phyloP scores from a whole-genome alignment of 129 eudicot species.

The Calendula officinalis region DNA sequence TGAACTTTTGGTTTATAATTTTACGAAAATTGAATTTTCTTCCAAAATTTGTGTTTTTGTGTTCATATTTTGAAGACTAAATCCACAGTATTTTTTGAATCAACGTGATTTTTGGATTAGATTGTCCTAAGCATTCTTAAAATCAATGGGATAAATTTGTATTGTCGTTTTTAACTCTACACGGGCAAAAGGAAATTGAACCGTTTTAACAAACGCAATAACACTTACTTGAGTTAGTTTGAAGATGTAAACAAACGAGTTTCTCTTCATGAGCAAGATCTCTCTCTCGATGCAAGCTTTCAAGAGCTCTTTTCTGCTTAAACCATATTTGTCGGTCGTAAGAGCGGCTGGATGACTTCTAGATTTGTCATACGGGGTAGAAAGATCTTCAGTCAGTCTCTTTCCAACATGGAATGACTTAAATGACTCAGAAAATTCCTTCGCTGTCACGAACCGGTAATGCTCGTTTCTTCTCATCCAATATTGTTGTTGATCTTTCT shows the following conservation, averaged over 20 bases:
- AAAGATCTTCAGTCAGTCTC: slow-evolving; percentile 37
- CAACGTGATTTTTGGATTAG: too few species aligned
- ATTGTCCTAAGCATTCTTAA: too few species aligned
- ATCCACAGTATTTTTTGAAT: too few species aligned
- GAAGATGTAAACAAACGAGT: slow-evolving; percentile 43
- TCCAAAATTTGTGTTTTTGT: too few species aligned
- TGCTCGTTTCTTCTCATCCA: slow-evolving; percentile 43
- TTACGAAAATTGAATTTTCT: too few species aligned
- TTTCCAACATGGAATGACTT: slow-evolving; percentile 43
- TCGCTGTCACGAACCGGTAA: slow-evolving; percentile 40
- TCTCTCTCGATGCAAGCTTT: slow-evolving; percentile 52
- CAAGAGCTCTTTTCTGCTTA: slow-evolving; percentile 43
- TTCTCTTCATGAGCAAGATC: slow-evolving; percentile 54
- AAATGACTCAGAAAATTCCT: slow-evolving; percentile 48
- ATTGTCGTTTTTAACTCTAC: background rate
- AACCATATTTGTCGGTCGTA: slow-evolving; percentile 42
- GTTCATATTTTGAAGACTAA: too few species aligned
- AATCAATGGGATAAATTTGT: too few species aligned
- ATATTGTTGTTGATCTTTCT: slow-evolving; percentile 56
- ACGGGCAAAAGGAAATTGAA: background rate
- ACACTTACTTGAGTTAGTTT: slow-evolving; percentile 39
- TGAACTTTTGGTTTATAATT: too few species aligned
- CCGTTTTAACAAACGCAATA: background rate
- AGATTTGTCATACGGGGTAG: slow-evolving; percentile 42
- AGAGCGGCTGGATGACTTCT: slow-evolving; percentile 63